These are phyloP conservation scores for Backusella luteola DNA, from an alignment of 192 early-diverging fungal species.

Conservation along the genomic window DNA sequence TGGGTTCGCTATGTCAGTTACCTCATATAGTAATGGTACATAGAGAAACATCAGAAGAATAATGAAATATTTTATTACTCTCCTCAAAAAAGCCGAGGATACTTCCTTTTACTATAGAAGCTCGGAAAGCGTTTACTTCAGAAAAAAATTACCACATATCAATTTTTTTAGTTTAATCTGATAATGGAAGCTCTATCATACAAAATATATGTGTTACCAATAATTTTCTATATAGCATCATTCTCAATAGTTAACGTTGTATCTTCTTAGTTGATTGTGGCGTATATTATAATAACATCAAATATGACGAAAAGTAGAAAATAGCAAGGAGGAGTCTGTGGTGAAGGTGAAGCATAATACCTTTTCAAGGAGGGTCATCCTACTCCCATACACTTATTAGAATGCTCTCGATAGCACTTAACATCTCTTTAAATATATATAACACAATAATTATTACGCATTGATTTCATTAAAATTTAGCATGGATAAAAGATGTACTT, in stretches of 20 bases:
- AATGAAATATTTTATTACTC: neutral
- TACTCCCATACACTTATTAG: neutral
- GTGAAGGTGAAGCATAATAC: neutral
- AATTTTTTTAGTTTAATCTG: neutral
- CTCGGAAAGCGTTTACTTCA: neutral
- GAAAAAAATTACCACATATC: neutral
- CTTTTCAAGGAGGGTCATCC: neutral
- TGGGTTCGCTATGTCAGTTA: neutral
- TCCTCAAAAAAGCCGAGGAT: neutral
- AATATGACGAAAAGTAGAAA: neutral
- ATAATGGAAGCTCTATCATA: neutral
- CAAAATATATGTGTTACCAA: neutral
- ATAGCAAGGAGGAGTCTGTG: neutral
- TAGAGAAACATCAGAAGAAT: neutral
- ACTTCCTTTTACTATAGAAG: neutral
- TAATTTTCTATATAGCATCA: neutral
- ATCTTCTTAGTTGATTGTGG: neutral
- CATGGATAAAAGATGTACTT: neutral
- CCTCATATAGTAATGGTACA: neutral
- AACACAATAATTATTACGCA: neutral
- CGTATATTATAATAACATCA: neutral
- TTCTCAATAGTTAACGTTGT: neutral
- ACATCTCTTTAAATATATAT: neutral
- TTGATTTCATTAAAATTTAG: neutral
- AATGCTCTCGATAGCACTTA: neutral